Evolutionary conservation across 2,329 filamentous ascomycete genomes (phyloP).

Genomic region (Xylariales sp.): DNA sequence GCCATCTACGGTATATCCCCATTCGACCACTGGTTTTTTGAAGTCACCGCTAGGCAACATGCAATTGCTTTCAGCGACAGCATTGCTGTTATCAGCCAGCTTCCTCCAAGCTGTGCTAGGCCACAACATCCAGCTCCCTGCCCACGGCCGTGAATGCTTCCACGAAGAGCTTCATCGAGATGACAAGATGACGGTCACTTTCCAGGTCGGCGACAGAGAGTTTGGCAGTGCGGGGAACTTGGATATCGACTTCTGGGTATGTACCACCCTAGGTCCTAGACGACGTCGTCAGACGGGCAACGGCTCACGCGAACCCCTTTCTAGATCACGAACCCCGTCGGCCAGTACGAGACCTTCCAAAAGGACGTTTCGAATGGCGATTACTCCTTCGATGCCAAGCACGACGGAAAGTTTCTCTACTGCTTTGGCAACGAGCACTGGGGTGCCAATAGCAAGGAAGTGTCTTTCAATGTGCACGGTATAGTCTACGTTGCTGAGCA

Average conservation of each 20-base stretch:
- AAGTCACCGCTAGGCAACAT: no score
- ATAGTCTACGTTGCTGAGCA: constrained; percentile 93
- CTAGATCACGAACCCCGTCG: constrained; percentile 73
- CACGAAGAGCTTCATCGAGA: constrained; percentile 88
- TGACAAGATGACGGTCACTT: constrained; percentile 97
- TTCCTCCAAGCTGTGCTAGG: constrained; percentile 50
- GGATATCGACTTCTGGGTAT: constrained; percentile 97
- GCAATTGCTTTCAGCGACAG: constrained; percentile 39
- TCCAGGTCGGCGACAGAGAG: constrained; percentile 95
- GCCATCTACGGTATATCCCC: no score
- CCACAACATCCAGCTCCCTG: constrained; percentile 93
- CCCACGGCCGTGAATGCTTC: constrained; percentile 96
- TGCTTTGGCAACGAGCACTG: constrained; percentile 99
- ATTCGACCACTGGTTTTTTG: no score
- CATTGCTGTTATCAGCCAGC: constrained; percentile 49
- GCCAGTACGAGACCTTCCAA: constrained; percentile 73
- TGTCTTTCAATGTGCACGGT: constrained; percentile 98
- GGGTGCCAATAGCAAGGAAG: constrained; percentile 93
- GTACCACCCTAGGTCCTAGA: constrained; percentile 29
- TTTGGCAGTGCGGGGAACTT: constrained; percentile 92
- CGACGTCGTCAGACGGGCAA: no score
- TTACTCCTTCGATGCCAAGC: constrained; percentile 79
- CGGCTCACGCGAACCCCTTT: constrained; percentile 14
- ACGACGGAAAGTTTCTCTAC: constrained; percentile 89
- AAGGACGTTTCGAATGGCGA: constrained; percentile 83